These are phyloP conservation scores for Penicillium sp. DNA, from an alignment of 2,329 filamentous ascomycete genomes.

Conservation along the genomic window DNA sequence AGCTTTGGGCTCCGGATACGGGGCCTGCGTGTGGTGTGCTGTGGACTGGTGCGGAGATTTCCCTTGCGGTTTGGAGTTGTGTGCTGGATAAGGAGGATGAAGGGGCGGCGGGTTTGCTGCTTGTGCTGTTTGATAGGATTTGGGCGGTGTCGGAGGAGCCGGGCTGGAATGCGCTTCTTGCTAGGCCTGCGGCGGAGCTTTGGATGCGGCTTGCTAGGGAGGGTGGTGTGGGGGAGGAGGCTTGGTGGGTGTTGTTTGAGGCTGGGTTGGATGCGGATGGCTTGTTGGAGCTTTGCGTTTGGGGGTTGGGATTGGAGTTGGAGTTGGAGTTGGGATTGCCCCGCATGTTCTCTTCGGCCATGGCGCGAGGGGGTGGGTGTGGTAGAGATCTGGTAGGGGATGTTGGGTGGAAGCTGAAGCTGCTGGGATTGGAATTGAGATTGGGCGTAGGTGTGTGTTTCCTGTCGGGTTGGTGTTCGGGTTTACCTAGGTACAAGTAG, in stretches of 20 bases:
- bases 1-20: not conserved
- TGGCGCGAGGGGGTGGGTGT: not conserved
- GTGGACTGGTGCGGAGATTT: not conserved
- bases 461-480: conserved; percentile 1
- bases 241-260: not conserved
- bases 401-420: not conserved
- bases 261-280: not conserved
- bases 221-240: not conserved
- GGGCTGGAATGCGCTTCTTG: conserved; percentile 30
- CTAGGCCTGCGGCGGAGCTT: conserved; percentile 37
- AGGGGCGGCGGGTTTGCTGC: conserved; percentile 11
- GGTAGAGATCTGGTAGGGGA: not conserved
- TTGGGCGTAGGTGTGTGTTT: not conserved
- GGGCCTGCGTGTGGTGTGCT: not conserved
- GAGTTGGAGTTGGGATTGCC: conserved; percentile 1
- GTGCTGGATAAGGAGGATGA: not conserved
- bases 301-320: not conserved
- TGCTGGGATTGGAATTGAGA: not conserved
- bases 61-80: not conserved
- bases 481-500: not conserved
- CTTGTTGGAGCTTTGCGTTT: not conserved
- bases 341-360: conserved; percentile 8
- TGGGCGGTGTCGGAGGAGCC: conserved; percentile 17
- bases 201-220: conserved; percentile 31
- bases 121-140: conserved; percentile 21